phyloP scores from a whole-genome alignment of 345 rosid species.

The Eucalyptus sp. region DNA sequence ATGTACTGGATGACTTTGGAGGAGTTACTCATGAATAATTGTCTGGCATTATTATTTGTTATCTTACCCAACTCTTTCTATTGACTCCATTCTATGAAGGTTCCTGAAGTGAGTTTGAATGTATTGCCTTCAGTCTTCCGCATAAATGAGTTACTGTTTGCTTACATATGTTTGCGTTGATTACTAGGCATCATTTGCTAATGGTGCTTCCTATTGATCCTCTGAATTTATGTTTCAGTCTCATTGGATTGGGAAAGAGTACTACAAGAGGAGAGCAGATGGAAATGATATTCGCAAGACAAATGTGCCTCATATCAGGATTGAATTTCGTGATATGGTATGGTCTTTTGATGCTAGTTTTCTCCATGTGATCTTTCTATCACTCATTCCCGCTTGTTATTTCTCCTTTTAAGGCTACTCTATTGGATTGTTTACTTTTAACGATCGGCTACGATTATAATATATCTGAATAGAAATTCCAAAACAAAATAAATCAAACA shows the following conservation, averaged over 20 bases:
- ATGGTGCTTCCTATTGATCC: background rate
- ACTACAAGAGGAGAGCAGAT: constrained; percentile 91
- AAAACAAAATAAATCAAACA: background rate
- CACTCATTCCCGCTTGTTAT: background rate
- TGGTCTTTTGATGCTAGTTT: background rate
- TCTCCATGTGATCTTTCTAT: background rate
- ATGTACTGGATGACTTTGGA: background rate
- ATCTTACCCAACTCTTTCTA: background rate
- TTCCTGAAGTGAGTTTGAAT: background rate
- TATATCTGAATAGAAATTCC: background rate
- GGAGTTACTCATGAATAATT: background rate
- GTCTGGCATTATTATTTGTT: background rate
- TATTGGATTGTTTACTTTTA: background rate
- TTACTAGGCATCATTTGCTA: background rate
- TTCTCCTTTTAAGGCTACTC: background rate
- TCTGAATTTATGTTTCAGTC: constrained; percentile 35
- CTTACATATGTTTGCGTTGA: background rate
- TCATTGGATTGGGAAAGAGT: constrained; percentile 89
- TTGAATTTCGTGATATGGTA: constrained; percentile 93
- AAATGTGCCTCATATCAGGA: constrained; percentile 93
- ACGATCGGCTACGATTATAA: background rate
- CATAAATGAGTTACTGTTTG: background rate
- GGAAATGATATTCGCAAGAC: constrained; percentile 93
- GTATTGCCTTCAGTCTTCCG: background rate
- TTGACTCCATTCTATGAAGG: background rate